Conservation (phyloP, 75 land plant genomes). For the Pinus taeda region DNA sequence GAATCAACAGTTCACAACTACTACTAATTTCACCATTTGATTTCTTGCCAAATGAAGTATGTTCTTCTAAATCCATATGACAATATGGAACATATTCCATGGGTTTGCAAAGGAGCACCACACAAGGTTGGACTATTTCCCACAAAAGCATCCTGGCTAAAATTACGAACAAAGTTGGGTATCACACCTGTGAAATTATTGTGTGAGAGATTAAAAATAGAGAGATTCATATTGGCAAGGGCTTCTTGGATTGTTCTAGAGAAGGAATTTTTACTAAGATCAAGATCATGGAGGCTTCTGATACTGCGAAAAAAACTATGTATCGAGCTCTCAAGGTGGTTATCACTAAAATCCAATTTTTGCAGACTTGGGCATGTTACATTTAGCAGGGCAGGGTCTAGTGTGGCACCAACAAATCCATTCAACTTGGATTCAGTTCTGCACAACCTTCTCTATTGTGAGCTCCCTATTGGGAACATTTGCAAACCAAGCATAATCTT, state of each 20-base stretch:
- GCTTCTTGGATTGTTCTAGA: conserved; percentile 41
- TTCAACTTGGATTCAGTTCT: conserved; percentile 8
- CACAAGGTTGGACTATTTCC: conserved; percentile 59
- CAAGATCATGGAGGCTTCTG: conserved; percentile 33
- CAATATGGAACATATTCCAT: conserved; percentile 3
- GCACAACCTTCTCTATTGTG: too few relatives aligned
- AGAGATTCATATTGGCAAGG: conserved; percentile 36
- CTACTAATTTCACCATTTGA: too few relatives aligned
- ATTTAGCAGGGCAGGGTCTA: conserved; percentile 47
- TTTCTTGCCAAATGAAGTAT: too few relatives aligned
- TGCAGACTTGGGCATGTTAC: conserved; percentile 32
- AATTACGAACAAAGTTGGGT: conserved; percentile 35
- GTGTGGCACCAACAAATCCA: conserved; percentile 40
- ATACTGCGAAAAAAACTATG: too few relatives aligned
- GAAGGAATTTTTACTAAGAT: conserved; percentile 47
- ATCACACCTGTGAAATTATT: conserved; percentile 75
- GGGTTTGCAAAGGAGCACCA: conserved; percentile 40
- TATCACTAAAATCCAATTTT: conserved; percentile 48
- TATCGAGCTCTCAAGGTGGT: conserved; percentile 47
- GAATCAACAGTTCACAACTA: too few relatives aligned
- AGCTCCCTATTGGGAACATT: too few relatives aligned
- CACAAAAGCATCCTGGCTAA: conserved; percentile 32
- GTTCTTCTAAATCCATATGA: too few relatives aligned
- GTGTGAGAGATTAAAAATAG: conserved; percentile 57
- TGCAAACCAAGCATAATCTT: too few relatives aligned